Conservation (phyloP, 2,329 filamentous ascomycete species). For the Cordyceps militaris region DNA sequence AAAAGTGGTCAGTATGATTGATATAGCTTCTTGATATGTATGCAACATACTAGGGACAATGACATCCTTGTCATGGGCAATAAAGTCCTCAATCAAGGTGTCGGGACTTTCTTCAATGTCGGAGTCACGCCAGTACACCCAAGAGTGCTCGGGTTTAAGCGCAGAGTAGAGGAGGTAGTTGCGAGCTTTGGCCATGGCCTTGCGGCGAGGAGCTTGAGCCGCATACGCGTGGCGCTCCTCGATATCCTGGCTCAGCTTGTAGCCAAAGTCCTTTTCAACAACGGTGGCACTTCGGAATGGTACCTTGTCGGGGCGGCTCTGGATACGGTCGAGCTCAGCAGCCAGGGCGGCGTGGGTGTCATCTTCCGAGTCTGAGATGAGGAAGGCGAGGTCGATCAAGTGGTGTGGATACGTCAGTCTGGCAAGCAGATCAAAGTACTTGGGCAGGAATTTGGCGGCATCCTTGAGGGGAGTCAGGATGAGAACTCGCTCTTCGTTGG, state of each 20-base stretch:
- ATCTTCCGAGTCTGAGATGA: constrained; percentile 86
- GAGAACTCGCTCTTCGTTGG: constrained; percentile 80
- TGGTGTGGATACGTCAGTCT: constrained; percentile 91
- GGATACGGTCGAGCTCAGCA: constrained; percentile 79
- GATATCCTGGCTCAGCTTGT: constrained; percentile 68
- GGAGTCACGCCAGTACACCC: constrained; percentile 98
- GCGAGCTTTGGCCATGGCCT: constrained; percentile 80
- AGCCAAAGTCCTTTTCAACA: constrained; percentile 85
- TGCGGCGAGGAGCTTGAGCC: constrained; percentile 83
- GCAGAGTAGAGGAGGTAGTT: constrained; percentile 85
- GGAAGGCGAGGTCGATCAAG: constrained; percentile 89
- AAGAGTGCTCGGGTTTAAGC: constrained; percentile 88
- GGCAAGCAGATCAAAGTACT: constrained; percentile 89
- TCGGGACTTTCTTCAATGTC: constrained; percentile 88
- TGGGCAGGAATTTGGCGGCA: constrained; percentile 70
- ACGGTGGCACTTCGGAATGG: constrained; percentile 82
- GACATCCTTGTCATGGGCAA: constrained; percentile 87
- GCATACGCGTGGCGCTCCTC: constrained; percentile 78
- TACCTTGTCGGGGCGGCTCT: constrained; percentile 69
- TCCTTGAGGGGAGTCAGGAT: constrained; percentile 92
- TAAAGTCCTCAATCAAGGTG: constrained; percentile 88
- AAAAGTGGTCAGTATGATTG: constrained; percentile 22
- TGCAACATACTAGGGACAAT: constrained; percentile 78
- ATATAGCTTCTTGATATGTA: background rate
- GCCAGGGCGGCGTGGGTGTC: constrained; percentile 84